phyloP scores from a whole-genome alignment of 768 basidiomycete genomes.

The Boletus rex-veris region DNA sequence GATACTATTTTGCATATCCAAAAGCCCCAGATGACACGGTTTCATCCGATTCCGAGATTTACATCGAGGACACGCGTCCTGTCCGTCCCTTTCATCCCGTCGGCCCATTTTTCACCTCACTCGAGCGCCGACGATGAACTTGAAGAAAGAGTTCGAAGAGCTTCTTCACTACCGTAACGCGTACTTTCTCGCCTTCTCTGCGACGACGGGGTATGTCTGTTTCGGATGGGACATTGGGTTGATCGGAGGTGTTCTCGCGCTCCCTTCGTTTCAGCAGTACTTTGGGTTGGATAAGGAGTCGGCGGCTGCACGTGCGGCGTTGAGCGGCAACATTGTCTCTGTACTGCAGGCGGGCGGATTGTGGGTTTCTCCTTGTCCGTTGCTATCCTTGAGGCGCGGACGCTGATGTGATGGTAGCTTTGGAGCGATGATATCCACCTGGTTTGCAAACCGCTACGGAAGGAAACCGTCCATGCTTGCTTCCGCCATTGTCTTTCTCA shows the following conservation, averaged over 20 bases:
- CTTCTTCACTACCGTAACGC: slow-evolving; percentile 33
- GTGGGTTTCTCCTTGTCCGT: slow-evolving; percentile 16
- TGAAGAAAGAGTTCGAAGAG: slow-evolving; percentile 20
- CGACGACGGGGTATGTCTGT: slow-evolving; percentile 34
- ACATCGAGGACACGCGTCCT: not conserved
- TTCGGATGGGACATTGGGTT: slow-evolving; percentile 39
- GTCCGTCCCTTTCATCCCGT: not conserved
- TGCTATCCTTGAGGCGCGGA: too few relatives aligned
- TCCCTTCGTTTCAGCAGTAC: slow-evolving; percentile 36
- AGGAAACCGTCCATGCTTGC: slow-evolving; percentile 33
- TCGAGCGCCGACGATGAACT: slow-evolving; percentile 9
- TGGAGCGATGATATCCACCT: slow-evolving; percentile 29
- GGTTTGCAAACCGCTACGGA: slow-evolving; percentile 32
- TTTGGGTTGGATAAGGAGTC: slow-evolving; percentile 32
- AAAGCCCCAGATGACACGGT: too few relatives aligned
- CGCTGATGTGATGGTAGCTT: not conserved
- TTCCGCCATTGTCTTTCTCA: slow-evolving; percentile 31
- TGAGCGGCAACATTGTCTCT: slow-evolving; percentile 38
- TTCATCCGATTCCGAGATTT: too few relatives aligned
- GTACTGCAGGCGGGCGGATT: slow-evolving; percentile 36
- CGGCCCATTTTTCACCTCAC: not conserved
- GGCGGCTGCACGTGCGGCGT: slow-evolving; percentile 20
- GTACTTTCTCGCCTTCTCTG: slow-evolving; percentile 33
- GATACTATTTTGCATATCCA: too few relatives aligned
- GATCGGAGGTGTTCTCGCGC: slow-evolving; percentile 35